Evolutionary conservation across 139 green algal species (phyloP), one percentile per base, ranked within the genome.

Genomic region (Closterium sp.): DNA sequence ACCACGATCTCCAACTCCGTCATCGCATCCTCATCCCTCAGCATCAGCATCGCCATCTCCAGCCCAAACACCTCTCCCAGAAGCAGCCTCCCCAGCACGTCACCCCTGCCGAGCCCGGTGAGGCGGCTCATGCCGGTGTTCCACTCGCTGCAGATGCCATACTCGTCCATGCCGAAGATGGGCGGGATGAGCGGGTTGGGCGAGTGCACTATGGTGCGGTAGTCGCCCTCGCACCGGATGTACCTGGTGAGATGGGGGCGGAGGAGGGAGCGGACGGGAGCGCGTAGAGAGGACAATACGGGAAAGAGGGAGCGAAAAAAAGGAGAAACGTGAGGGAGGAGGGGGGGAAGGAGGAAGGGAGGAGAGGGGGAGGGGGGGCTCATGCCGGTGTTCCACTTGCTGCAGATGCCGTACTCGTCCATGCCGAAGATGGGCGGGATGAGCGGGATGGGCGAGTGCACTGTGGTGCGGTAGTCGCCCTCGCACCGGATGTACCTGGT

Each of bases 341-440:
- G n/a, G n/a, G n/a, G n/a, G n/a, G n/a, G n/a, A n/a, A n/a, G n/a
- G n/a, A n/a, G n/a, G n/a, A n/a, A n/a, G n/a, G n/a, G n/a, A n/a
- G n/a, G n/a, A n/a, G n/a, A n/a, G n/a, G n/a, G n/a, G n/a, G n/a
- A n/a, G n/a, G n/a, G n/a, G n/a, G n/a, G n/a, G n/a, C n/a, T n/a
- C 85, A 88, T 88, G 34, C 33, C 85, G 10, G 28, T 25, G 34
- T 88, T 88, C 85, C 85, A 88, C 34, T 88, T 32, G 34, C 19
- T 55, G 36, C 4, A 10, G 4, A 10, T 5, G 38, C 2, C 38
- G 12, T 1, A 66, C 38, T 64, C 90, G 66, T 94, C 92, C 23
- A 81, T 86, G 83, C 92, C 92, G 64, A 94, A 94, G 76, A 94
- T 94, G 34, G 92, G 92, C 64, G 92, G 92, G 86, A 94, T 94